Evolutionary conservation across 495 filamentous ascomycete species (phyloP), one percentile per base, ranked within the genome.

Genomic region (Hypoxylon subgilvum): DNA sequence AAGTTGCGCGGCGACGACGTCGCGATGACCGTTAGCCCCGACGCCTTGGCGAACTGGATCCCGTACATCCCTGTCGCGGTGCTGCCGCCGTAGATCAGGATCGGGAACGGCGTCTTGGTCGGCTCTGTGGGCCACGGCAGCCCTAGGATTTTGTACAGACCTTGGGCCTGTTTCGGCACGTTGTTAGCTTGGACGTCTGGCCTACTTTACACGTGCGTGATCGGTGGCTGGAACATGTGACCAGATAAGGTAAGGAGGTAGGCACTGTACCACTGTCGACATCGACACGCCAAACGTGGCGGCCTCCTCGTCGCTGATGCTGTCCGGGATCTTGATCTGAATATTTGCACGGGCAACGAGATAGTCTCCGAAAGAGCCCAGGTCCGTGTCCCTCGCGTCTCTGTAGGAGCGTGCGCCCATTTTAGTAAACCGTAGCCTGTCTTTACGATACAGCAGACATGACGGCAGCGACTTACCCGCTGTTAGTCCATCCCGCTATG

Each of bases 61-160:
- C 72, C 78, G 21, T 71, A 74, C 16, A 78, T 59, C 12, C 81
- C 80, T 0, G 78, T 79, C 4, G 76, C 74, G 0, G 76, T 78
- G 53, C 74, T 72, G 30, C 79, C 81, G 52, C 79, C 81, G 69
- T 80, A 79, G 55, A 84, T 74, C 14, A 84, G 61, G 25, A 83
- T 67, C 0, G 66, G 57, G 36, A 44, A 45, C 1, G 69, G 50
- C 2, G 54, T 56, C 6, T 61, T 25, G 6, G 59, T 16, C 1
- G 78, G 71, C 14, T 59, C 23, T 22, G 52, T 69, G 25, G 76
- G 79, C 16, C 71, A 66, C 1, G 67, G 63, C 3, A 80, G 63
- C 18, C 56, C 19, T 2, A 80, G 68, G 19, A 63, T 54, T 27
- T 76, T 68, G 61, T 76, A 77, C 1, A 82, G 57, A 14, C 78